Evolutionary conservation across 768 basidiomycete species (phyloP).

Genomic region (Leucocoprinus leucothites): DNA sequence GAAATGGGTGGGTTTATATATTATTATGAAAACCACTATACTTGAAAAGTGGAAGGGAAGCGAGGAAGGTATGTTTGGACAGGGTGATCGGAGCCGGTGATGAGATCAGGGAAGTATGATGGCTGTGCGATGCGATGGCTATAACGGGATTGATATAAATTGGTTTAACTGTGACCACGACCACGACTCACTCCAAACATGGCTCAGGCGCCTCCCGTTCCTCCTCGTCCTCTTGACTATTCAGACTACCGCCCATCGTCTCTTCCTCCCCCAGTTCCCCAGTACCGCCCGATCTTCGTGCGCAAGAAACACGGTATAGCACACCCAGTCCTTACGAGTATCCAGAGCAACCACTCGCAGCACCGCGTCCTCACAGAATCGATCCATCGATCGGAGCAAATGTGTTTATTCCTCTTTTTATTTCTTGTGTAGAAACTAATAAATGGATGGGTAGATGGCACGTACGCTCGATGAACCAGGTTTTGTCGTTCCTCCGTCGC

Average conservation of each 20-base stretch:
- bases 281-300: conserved; percentile 36
- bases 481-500: conserved; percentile 14
- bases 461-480: conserved; percentile 49
- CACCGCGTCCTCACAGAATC: conserved; percentile 63
- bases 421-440: neutral
- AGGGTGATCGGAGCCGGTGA: neutral
- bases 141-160: too few species aligned
- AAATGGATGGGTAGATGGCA: conserved; percentile 48
- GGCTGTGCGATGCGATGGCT: too few species aligned
- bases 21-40: too few species aligned
- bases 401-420: conserved; percentile 36
- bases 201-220: conserved; percentile 26
- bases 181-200: too few species aligned
- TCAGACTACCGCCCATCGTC: conserved; percentile 8
- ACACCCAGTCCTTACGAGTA: conserved; percentile 27
- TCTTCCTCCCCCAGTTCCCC: conserved; percentile 49
- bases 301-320: conserved; percentile 20
- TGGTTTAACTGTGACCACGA: too few species aligned
- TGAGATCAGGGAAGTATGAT: neutral
- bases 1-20: too few species aligned
- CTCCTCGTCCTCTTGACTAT: conserved; percentile 21
- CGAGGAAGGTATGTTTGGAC: neutral
- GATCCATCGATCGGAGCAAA: conserved; percentile 61
- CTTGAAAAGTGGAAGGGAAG: neutral
- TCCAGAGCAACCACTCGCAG: conserved; percentile 44